Percentiles rank a stretch among this genome's conserved stretches.
Evolutionary conservation across 164 flowering plant genomes (phyloP).

Genomic region (Stephania yunnanensis): DNA sequence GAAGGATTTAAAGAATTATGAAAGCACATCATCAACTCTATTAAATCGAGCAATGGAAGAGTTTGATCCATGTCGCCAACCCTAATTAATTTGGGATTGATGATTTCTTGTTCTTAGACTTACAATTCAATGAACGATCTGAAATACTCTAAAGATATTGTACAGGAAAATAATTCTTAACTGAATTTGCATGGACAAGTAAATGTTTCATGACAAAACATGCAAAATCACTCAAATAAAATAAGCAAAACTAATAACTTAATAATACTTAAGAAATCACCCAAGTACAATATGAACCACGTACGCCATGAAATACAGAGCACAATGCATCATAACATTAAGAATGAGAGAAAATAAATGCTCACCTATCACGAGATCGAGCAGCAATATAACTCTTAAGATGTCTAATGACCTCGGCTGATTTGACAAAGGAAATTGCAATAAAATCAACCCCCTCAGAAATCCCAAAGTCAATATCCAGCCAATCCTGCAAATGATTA

Average conservation of each 20-base stretch:
- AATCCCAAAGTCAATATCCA: slow-evolving; percentile 96
- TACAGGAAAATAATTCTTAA: background rate
- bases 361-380: slow-evolving; percentile 61
- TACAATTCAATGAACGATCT: background rate
- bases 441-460: slow-evolving; percentile 91
- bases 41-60: too few species aligned
- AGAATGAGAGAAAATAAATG: background rate
- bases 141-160: background rate
- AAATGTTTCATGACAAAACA: too few species aligned
- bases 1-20: too few species aligned
- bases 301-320: background rate
- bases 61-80: too few species aligned
- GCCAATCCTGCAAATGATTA: slow-evolving; percentile 63
- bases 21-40: too few species aligned
- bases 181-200: too few species aligned
- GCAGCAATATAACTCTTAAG: slow-evolving; percentile 91
- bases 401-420: slow-evolving; percentile 90
- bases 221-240: too few species aligned
- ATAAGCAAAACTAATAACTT: background rate
- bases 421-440: slow-evolving; percentile 90
- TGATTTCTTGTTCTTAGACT: too few species aligned
- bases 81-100: too few species aligned
- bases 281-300: background rate
- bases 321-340: background rate
- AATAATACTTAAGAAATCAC: background rate